Evolutionary conservation across 108 stramenopile species (phyloP).

Genomic region (Fistulifera solaris): DNA sequence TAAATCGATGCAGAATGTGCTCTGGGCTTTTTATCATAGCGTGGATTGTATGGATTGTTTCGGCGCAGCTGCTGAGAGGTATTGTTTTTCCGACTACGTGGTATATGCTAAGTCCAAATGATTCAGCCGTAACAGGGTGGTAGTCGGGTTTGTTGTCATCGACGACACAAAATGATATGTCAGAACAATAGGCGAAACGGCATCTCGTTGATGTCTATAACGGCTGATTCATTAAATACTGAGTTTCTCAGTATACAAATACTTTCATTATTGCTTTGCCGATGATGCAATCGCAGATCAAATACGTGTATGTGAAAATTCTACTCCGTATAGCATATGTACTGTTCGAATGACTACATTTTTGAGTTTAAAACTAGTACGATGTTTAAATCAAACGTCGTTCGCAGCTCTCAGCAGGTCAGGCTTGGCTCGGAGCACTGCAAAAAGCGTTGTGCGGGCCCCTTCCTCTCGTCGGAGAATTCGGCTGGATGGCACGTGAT

Average conservation of each 20-base stretch:
- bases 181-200: not conserved
- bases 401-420: constrained; percentile 1
- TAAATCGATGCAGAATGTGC: constrained; percentile 40
- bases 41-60: constrained; percentile 62
- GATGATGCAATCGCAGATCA: not conserved
- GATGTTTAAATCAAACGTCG: too few relatives aligned
- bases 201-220: constrained; percentile 1
- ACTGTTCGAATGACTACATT: too few relatives aligned
- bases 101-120: constrained; percentile 1
- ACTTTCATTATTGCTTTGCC: constrained; percentile 1
- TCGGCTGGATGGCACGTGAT: not conserved
- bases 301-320: not conserved
- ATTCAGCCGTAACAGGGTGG: constrained; percentile 5
- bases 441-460: constrained; percentile 16
- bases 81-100: constrained; percentile 29
- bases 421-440: constrained; percentile 21
- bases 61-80: constrained; percentile 51
- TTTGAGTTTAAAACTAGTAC: too few relatives aligned
- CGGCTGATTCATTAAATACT: not conserved
- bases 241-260: not conserved
- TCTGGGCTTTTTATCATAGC: constrained; percentile 30
- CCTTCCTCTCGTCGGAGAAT: constrained; percentile 1
- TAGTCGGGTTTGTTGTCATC: not conserved
- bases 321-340: not conserved
- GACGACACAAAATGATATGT: not conserved